phyloP scores from a whole-genome alignment of 768 basidiomycete genomes.

The Rossbeevera mucosa region DNA sequence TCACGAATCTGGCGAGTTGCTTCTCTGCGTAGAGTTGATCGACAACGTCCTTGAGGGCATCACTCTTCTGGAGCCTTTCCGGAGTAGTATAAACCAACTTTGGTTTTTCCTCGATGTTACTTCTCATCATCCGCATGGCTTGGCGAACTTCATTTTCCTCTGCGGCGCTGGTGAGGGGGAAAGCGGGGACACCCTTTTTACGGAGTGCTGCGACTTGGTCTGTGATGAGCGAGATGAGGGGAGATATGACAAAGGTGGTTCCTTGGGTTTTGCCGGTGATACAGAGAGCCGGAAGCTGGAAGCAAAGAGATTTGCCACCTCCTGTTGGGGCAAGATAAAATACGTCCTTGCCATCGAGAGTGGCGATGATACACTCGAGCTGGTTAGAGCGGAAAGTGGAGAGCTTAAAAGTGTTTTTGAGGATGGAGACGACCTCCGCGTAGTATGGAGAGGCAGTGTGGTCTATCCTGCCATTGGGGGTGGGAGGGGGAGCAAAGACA shows the following conservation, averaged over 20 bases:
- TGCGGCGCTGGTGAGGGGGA: conserved; percentile 61
- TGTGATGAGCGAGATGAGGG: conserved; percentile 81
- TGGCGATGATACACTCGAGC: conserved; percentile 77
- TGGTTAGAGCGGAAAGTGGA: conserved; percentile 76
- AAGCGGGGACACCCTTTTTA: conserved; percentile 62
- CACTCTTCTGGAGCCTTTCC: conserved; percentile 73
- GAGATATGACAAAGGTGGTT: conserved; percentile 86
- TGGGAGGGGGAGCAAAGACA: not conserved
- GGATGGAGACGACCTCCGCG: conserved; percentile 27
- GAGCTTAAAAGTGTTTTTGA: conserved; percentile 52
- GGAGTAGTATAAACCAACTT: conserved; percentile 86
- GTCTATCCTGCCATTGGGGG: conserved; percentile 18
- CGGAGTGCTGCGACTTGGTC: conserved; percentile 78
- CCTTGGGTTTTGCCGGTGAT: conserved; percentile 64
- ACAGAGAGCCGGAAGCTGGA: conserved; percentile 88
- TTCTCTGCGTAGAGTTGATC: conserved; percentile 49
- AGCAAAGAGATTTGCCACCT: conserved; percentile 86
- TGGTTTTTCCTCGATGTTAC: conserved; percentile 41
- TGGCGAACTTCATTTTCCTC: conserved; percentile 36
- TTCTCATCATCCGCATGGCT: conserved; percentile 41
- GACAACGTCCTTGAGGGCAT: conserved; percentile 51
- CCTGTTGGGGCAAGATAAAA: conserved; percentile 97
- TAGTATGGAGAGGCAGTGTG: conserved; percentile 32
- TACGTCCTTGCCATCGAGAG: conserved; percentile 77
- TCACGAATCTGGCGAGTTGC: conserved; percentile 80